phyloP scores from a whole-genome alignment of 192 early-diverging fungal species.

The Gryganskiella cystojenkinii region DNA sequence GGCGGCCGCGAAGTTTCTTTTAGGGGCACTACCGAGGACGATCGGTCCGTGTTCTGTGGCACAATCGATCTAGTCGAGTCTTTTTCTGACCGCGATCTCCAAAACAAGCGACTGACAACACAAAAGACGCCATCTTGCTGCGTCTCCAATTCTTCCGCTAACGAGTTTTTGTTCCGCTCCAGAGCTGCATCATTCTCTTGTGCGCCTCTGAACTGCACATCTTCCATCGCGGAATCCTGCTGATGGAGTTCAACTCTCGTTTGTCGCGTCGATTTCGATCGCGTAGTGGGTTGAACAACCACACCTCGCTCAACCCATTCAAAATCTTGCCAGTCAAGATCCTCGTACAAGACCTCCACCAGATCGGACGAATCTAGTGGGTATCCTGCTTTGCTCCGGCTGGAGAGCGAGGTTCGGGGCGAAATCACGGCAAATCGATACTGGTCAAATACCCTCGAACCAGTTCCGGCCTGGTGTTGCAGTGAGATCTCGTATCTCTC shows the following conservation, averaged over 20 bases:
- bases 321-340: conserved; percentile 52
- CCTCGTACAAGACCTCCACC: conserved; percentile 40
- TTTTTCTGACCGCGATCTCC: conserved; percentile 35
- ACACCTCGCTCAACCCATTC: conserved; percentile 53
- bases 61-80: neutral
- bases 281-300: conserved; percentile 34
- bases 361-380: conserved; percentile 14
- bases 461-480: conserved; percentile 38
- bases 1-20: no score
- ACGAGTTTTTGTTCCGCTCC: neutral
- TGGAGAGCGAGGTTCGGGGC: conserved; percentile 35
- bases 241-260: neutral
- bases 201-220: conserved; percentile 15
- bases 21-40: neutral
- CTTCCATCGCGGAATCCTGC: conserved; percentile 27
- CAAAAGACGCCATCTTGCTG: conserved; percentile 51
- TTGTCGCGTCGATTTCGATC: conserved; percentile 10
- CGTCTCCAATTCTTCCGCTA: neutral
- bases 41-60: neutral
- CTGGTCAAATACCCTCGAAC: conserved; percentile 42
- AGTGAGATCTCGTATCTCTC: conserved; percentile 54
- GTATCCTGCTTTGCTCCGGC: conserved; percentile 41
- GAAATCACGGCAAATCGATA: conserved; percentile 58
- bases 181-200: neutral
- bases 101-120: conserved; percentile 47